Percentiles rank a stretch among this genome's conserved stretches.
Conservation (phyloP, 768 basidiomycete species). For the Leucocoprinus leucothites region DNA sequence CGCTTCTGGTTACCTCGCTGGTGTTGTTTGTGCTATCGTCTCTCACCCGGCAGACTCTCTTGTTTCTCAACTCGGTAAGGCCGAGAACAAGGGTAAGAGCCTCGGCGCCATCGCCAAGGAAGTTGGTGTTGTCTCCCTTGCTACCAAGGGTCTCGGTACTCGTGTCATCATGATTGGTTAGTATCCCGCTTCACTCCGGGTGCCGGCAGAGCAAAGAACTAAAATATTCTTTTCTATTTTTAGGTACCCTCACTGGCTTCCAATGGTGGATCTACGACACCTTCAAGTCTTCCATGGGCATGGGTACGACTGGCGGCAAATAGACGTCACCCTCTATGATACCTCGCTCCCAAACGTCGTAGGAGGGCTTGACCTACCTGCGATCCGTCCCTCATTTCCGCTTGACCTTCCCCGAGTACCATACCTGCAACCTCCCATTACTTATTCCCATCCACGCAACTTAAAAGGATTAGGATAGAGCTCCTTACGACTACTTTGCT, state of each 20-base stretch:
- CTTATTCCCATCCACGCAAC: background rate
- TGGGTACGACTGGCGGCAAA: slow-evolving; percentile 88
- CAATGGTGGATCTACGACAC: slow-evolving; percentile 94
- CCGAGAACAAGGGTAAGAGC: slow-evolving; percentile 77
- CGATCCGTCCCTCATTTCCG: background rate
- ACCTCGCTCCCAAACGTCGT: background rate
- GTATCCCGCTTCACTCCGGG: slow-evolving; percentile 24
- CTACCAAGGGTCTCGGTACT: slow-evolving; percentile 85
- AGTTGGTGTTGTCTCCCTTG: slow-evolving; percentile 59
- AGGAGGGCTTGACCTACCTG: background rate
- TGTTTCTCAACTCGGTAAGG: slow-evolving; percentile 92
- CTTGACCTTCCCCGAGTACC: slow-evolving; percentile 1
- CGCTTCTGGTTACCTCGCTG: slow-evolving; percentile 89
- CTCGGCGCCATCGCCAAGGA: slow-evolving; percentile 69
- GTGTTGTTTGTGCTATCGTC: slow-evolving; percentile 93
- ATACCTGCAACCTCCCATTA: background rate
- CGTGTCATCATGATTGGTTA: slow-evolving; percentile 82
- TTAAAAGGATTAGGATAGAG: slow-evolving; percentile 13
- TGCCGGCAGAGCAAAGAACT: background rate
- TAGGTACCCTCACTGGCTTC: slow-evolving; percentile 63
- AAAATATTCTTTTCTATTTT: slow-evolving; percentile 14
- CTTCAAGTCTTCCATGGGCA: slow-evolving; percentile 81
- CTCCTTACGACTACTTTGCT: background rate
- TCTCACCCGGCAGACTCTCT: slow-evolving; percentile 95
- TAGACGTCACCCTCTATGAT: slow-evolving; percentile 31